Evolutionary conservation across 768 basidiomycete species (phyloP), one percentile per base, ranked within the genome.

Genomic region (Mycena latifolia): DNA sequence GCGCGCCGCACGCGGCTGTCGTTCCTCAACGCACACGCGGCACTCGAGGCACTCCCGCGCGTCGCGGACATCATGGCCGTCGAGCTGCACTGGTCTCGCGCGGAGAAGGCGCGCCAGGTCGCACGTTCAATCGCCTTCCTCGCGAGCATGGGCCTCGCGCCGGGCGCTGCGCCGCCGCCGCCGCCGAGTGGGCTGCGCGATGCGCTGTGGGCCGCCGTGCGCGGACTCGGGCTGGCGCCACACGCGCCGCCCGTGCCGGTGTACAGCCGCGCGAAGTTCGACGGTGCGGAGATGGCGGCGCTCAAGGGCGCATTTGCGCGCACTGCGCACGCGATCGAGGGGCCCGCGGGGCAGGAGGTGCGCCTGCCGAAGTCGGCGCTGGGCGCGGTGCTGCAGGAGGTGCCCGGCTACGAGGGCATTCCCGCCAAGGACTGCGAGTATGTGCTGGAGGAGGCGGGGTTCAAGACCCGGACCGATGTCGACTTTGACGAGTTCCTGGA

Each of bases 11-110:
- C 93, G 12, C 92, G 97, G 20, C 85, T 99, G 29, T 90, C 93
- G 10, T 99, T 98, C 87, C 89, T 99, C 70, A 96, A 98, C 76
- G 92, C 90, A 0, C 90, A 91, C 63, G 92, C 92, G 1, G 91
- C 97, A 0, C 85, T 96, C 33, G 88, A 91, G 29, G 88, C 92
- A 0, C 88, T 99, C 55, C 96, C 96, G 3, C 85, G 86, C 31
- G 91, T 99, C 53, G 89, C 97, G 66, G 93, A 94, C 63, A 92
- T 98, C 77, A 97, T 98, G 95, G 87, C 88, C 6, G 86, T 86
- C 18, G 95, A 98, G 74, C 85, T 96, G 8, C 81, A 84, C 15
- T 99, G 97, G 97, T 84, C 85, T 65, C 76, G 78, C 28, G 70
- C 81, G 18, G 85, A 90, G 71, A 86, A 89, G 70, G 77, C 80